These are phyloP conservation scores for Mycena olivaceomarginata DNA, from an alignment of 768 basidiomycete genomes.

Conservation along the genomic window DNA sequence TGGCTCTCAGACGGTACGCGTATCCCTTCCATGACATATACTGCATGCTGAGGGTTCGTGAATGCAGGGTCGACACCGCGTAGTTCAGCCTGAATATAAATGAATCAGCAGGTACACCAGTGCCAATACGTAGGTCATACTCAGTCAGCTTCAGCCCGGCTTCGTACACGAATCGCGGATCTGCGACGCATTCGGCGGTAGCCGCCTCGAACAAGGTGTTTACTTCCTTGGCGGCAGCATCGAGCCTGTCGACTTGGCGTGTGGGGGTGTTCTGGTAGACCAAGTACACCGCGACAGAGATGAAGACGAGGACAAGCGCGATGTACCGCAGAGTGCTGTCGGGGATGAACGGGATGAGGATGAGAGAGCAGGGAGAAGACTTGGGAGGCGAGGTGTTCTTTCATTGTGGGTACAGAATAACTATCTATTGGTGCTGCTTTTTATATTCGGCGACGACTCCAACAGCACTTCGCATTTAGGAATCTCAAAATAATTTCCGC, in stretches of 20 bases:
- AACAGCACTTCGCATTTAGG: not conserved
- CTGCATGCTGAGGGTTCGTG: not conserved
- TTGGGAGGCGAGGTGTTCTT: not conserved
- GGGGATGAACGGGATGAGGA: slow-evolving; percentile 15
- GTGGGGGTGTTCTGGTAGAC: not conserved
- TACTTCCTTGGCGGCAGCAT: not conserved
- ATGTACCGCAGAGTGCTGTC: slow-evolving; percentile 6
- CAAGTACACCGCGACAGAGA: not conserved
- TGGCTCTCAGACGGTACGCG: too few relatives aligned
- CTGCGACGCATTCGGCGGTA: slow-evolving; percentile 10
- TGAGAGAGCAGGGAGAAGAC: slow-evolving; percentile 4
- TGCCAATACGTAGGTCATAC: not conserved
- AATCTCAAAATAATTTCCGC: too few relatives aligned
- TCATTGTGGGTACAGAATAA: not conserved
- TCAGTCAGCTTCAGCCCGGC: slow-evolving; percentile 10
- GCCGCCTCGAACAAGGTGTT: slow-evolving; percentile 3
- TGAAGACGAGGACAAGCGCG: not conserved
- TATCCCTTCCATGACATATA: not conserved
- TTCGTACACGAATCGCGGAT: slow-evolving; percentile 22
- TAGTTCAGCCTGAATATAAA: not conserved
- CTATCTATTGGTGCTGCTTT: not conserved
- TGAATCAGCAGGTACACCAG: too few relatives aligned
- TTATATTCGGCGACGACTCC: not conserved
- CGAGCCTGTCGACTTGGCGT: not conserved
- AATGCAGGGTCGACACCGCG: not conserved